Conservation (phyloP, 2,329 filamentous ascomycete species). For the Penicillium paneum region DNA sequence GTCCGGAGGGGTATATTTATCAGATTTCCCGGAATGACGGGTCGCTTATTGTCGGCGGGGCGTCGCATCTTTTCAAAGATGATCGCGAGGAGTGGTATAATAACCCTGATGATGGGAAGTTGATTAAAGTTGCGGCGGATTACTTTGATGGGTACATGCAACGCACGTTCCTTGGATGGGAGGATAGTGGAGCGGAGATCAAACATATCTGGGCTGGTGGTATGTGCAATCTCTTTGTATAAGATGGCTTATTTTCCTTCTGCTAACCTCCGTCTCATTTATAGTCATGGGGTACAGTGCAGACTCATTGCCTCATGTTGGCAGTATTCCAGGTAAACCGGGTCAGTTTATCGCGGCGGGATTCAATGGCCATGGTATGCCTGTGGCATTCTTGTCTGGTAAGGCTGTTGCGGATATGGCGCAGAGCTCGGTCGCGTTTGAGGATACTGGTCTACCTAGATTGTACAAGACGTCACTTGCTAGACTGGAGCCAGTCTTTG, state of each 20-base stretch:
- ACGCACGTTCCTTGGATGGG: constrained; percentile 35
- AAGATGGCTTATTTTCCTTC: background rate
- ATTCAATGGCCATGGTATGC: constrained; percentile 68
- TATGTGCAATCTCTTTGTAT: constrained; percentile 1
- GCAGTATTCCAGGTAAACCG: constrained; percentile 43
- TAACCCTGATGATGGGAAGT: constrained; percentile 45
- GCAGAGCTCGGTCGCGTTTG: constrained; percentile 21
- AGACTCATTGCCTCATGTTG: constrained; percentile 54
- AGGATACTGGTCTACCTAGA: constrained; percentile 29
- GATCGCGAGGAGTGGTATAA: constrained; percentile 43
- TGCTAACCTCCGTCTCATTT: background rate
- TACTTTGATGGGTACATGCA: constrained; percentile 38
- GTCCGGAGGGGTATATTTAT: constrained; percentile 57
- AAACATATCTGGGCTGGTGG: constrained; percentile 34
- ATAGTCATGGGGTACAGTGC: constrained; percentile 52
- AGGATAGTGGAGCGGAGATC: constrained; percentile 28
- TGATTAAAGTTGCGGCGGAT: constrained; percentile 47
- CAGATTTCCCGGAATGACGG: constrained; percentile 58
- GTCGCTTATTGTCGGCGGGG: constrained; percentile 61
- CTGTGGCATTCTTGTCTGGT: constrained; percentile 58
- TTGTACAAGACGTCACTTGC: constrained; percentile 30
- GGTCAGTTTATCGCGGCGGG: constrained; percentile 57
- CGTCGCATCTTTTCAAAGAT: constrained; percentile 44
- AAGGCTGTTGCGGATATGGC: constrained; percentile 58
- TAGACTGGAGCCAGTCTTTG: constrained; percentile 4